Conservation (phyloP, 306 rosid genomes). For the Alnus glutinosa region DNA sequence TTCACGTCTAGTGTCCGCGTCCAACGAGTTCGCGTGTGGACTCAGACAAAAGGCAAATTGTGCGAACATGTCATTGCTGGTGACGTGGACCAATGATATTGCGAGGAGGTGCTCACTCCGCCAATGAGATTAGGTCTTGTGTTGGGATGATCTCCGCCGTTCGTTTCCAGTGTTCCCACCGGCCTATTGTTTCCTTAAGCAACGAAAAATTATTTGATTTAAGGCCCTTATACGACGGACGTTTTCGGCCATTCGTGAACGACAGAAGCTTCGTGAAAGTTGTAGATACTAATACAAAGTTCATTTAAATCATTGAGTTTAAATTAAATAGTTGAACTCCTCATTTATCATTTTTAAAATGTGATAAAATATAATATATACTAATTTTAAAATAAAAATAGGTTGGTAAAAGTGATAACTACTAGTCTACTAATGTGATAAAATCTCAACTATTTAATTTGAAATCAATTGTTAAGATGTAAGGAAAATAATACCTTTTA, state of each 20-base stretch:
- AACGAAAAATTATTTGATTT: too few relatives aligned
- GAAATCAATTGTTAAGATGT: too few relatives aligned
- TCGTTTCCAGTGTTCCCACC: background rate
- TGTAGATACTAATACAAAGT: too few relatives aligned
- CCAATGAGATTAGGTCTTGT: conserved; percentile 52
- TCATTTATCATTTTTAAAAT: too few relatives aligned
- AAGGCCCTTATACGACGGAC: background rate
- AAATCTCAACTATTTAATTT: too few relatives aligned
- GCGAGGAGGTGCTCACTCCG: background rate
- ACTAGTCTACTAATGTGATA: too few relatives aligned
- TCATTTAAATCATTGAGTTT: too few relatives aligned
- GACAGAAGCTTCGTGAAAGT: background rate
- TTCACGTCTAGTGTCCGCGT: conserved; percentile 27
- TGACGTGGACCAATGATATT: conserved; percentile 85
- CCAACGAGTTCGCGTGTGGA: background rate
- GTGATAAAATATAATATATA: too few relatives aligned
- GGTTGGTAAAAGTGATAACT: too few relatives aligned
- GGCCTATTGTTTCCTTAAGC: background rate
- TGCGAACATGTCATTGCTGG: conserved; percentile 57
- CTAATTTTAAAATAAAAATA: too few relatives aligned
- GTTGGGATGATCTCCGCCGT: conserved; percentile 68
- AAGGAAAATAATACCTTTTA: too few relatives aligned
- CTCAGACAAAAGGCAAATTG: conserved; percentile 19
- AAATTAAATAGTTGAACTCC: too few relatives aligned
- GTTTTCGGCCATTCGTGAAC: background rate